Base-by-base conservation (phyloP, 805 yeast genomes). In the Groenewaldozyma tartarivorans region DNA sequence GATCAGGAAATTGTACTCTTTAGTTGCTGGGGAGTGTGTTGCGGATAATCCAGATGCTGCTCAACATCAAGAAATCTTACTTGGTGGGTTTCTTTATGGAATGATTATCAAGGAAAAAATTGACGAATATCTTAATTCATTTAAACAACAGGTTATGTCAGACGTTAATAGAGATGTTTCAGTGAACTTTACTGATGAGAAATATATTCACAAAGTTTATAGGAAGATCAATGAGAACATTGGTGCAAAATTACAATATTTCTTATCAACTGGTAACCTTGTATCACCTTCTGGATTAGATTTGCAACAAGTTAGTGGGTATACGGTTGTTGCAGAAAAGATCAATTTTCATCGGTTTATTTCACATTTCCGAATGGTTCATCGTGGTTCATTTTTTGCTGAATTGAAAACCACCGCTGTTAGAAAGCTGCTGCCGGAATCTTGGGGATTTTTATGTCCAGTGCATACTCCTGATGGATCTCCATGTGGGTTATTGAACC, bases 401-500 rank as follows among this genome's bases (percentile, higher is more conserved):
- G 95, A 90, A 63, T 74, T 92, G 66, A 92, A 92, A 61, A 92
- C 98, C 33, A 92, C 98, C 19, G 82, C 97, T 1, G 98, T 92
- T 37, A 79, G 98, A 69, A 92, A 92, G 62, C 69, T 92, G 54
- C 72, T 92, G 44, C 98, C 98, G 1, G 98, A 92, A 63, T 84
- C 96, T 1, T 92, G 98, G 98, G 98, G 98, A 2, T 92, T 92
- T 74, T 66, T 92, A 53, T 92, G 98, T 67, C 98, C 98, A 9
- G 98, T 92, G 19, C 98, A 92, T 63, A 92, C 98, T 11, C 98
- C 98, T 4, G 98, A 92, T 81, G 98, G 98, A 54, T 83, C 97
- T 39, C 98, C 98, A 17, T 92, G 98, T 78, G 98, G 98, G 69
- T 71, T 92, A 61, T 69, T 92, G 56, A 92, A 92, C 66, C 98